phyloP scores from a whole-genome alignment of 768 basidiomycete species.

The Boletus eberwhitei region DNA sequence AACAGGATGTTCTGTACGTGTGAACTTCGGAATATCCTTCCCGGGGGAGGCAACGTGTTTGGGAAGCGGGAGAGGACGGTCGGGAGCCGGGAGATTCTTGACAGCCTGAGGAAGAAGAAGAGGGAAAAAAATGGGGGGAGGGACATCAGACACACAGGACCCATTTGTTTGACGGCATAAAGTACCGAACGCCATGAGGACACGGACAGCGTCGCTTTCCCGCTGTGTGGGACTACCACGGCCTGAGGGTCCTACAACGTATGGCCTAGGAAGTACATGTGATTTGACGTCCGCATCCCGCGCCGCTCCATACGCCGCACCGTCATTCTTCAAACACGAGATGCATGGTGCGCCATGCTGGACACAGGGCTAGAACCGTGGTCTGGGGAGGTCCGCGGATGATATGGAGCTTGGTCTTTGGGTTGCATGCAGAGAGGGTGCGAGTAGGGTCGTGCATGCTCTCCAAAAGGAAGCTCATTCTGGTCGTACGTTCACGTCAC shows the following conservation, averaged over 20 bases:
- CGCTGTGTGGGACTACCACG: slow-evolving; percentile 1
- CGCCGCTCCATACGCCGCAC: not conserved
- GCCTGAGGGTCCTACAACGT: not conserved
- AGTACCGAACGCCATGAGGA: slow-evolving; percentile 10
- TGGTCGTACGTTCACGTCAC: slow-evolving; percentile 7
- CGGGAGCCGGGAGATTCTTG: slow-evolving; percentile 6
- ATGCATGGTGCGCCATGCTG: slow-evolving; percentile 13
- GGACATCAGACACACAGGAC: not conserved
- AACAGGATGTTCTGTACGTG: slow-evolving; percentile 13
- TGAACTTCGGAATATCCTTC: slow-evolving; percentile 13
- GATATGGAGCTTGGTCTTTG: slow-evolving; percentile 18
- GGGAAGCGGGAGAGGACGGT: slow-evolving; percentile 4
- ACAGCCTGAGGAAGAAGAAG: slow-evolving; percentile 10
- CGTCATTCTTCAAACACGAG: slow-evolving; percentile 8
- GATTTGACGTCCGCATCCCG: slow-evolving; percentile 5
- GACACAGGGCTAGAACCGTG: slow-evolving; percentile 8
- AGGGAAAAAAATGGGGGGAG: not conserved
- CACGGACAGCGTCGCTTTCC: slow-evolving; percentile 1
- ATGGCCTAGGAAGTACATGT: slow-evolving; percentile 3
- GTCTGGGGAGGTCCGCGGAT: slow-evolving; percentile 20
- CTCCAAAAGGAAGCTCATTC: slow-evolving; percentile 14
- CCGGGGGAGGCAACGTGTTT: slow-evolving; percentile 2
- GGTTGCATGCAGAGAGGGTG: slow-evolving; percentile 8
- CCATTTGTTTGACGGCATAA: not conserved
- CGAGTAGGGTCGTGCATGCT: slow-evolving; percentile 6